Evolutionary conservation across 169 alveolate genomes (phyloP).

Genomic region (Pseudocohnilembus persalinus): DNA sequence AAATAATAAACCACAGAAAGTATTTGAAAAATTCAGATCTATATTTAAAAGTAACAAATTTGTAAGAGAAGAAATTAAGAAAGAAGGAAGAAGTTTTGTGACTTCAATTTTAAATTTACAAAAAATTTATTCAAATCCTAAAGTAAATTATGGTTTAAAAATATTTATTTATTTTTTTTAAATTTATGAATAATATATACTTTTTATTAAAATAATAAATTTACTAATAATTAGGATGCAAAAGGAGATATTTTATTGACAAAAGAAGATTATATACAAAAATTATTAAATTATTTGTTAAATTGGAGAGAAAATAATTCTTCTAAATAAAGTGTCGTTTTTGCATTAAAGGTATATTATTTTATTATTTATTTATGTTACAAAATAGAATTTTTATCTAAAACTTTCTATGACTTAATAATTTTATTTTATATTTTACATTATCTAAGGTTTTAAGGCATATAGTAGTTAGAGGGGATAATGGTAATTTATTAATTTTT

Average conservation of each 20-base stretch:
- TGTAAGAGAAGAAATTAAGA: slow-evolving; percentile 6
- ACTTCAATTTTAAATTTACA: slow-evolving; percentile 21
- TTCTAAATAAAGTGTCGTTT: slow-evolving; percentile 19
- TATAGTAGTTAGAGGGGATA: slow-evolving; percentile 3
- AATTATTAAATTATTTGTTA: slow-evolving; percentile 16
- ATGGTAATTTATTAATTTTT: too few relatives aligned
- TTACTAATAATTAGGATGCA: too few relatives aligned
- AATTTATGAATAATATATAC: too few relatives aligned
- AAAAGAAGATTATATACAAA: slow-evolving; percentile 35
- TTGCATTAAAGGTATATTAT: slow-evolving; percentile 5
- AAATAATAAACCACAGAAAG: too few relatives aligned
- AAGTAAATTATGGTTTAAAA: too few relatives aligned
- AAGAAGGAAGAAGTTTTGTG: slow-evolving; percentile 26
- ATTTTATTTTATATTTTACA: neutral
- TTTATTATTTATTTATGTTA: too few relatives aligned
- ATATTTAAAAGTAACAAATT: neutral
- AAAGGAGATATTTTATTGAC: slow-evolving; percentile 34
- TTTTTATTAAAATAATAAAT: too few relatives aligned
- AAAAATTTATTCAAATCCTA: slow-evolving; percentile 21
- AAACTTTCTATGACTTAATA: too few relatives aligned
- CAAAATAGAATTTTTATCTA: too few relatives aligned
- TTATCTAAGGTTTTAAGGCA: slow-evolving; percentile 1
- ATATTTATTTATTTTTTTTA: too few relatives aligned
- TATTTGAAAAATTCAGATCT: neutral
- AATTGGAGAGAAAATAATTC: slow-evolving; percentile 39